Conservation (phyloP, 2,329 filamentous ascomycete species). For the Trichoderma sp. region DNA sequence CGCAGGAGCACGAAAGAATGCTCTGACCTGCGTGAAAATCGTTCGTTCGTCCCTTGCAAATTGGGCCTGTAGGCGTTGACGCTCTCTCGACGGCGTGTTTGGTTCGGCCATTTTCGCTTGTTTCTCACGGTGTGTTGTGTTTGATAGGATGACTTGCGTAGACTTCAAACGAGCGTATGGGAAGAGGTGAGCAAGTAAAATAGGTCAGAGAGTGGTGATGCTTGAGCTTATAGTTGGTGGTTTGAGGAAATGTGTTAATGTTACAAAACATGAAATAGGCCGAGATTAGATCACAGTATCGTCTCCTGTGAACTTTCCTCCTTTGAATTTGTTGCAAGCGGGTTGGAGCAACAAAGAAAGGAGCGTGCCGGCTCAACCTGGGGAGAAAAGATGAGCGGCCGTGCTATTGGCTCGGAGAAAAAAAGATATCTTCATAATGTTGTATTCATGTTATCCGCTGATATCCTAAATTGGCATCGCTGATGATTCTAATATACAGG, state of each 20-base stretch:
- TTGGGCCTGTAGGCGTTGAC: not conserved
- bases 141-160: not conserved
- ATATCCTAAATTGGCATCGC: not conserved
- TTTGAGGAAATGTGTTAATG: not conserved
- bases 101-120: not conserved
- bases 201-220: not conserved
- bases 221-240: not conserved
- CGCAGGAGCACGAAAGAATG: not conserved
- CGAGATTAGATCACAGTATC: not conserved
- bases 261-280: not conserved
- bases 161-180: not conserved
- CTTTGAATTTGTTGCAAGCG: not conserved
- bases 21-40: not conserved
- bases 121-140: not conserved
- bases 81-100: not conserved
- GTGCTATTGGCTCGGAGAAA: not conserved
- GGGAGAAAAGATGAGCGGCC: not conserved
- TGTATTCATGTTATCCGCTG: not conserved
- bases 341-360: not conserved
- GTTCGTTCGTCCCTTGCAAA: not conserved
- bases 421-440: not conserved
- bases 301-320: not conserved
- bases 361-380: not conserved
- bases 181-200: not conserved
- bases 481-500: constrained; percentile 4